A percentile compares a stretch with the other conserved stretches of the same genome.
Evolutionary conservation across 495 filamentous ascomycete genomes (phyloP).

Genomic region (Xylaria palmicola): DNA sequence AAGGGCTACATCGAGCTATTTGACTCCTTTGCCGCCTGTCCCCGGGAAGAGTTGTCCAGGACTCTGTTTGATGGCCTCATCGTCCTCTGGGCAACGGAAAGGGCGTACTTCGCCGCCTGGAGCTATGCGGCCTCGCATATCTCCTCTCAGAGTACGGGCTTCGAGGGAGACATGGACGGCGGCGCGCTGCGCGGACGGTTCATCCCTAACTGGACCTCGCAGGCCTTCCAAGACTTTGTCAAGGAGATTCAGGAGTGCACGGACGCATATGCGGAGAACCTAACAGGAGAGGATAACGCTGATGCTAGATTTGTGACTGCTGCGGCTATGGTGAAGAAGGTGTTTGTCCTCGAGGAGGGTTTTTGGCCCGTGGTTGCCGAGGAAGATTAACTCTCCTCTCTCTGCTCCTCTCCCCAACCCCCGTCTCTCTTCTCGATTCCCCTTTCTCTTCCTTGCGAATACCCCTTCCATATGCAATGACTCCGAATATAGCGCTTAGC

Average conservation of each 20-base stretch:
- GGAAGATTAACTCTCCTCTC: not conserved
- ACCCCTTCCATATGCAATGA: too few relatives aligned
- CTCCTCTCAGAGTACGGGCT: constrained; percentile 1
- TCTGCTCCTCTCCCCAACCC: not conserved
- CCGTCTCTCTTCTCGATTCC: too few relatives aligned
- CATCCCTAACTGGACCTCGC: constrained; percentile 65
- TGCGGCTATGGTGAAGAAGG: constrained; percentile 52
- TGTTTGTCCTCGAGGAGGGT: constrained; percentile 52
- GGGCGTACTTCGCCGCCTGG: constrained; percentile 61
- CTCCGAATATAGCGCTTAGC: too few relatives aligned
- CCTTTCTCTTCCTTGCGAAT: too few relatives aligned
- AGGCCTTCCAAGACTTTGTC: constrained; percentile 60
- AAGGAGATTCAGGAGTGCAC: constrained; percentile 45
- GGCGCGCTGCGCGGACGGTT: constrained; percentile 61
- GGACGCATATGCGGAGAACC: constrained; percentile 32
- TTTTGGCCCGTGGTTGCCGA: constrained; percentile 44
- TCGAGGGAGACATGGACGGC: constrained; percentile 52
- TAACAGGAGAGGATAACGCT: constrained; percentile 16
- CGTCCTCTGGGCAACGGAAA: constrained; percentile 74
- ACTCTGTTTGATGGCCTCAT: constrained; percentile 61
- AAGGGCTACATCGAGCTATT: constrained; percentile 39
- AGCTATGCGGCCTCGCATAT: constrained; percentile 44
- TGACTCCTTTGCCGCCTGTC: constrained; percentile 21
- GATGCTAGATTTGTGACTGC: constrained; percentile 40
- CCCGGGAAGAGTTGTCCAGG: constrained; percentile 23